Evolutionary conservation across 140 eudicot genomes (phyloP).

Genomic region (Cichorium intybus): DNA sequence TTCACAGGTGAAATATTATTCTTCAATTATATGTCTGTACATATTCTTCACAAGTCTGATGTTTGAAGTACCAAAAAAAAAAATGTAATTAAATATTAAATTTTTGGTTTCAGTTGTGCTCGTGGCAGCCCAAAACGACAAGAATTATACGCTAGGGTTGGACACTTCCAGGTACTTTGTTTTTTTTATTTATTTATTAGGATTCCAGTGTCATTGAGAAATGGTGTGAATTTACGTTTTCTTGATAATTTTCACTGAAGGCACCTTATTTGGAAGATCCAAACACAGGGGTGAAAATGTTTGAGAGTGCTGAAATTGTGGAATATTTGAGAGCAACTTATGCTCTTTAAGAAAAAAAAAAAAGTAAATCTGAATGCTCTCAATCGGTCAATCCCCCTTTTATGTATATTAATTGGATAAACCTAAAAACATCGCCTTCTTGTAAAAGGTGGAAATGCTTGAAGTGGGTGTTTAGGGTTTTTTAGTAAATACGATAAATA

Average conservation of each 20-base stretch:
- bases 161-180: slow-evolving; percentile 75
- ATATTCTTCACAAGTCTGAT: too few species aligned
- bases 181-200: background rate
- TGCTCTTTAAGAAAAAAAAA: slow-evolving; percentile 50
- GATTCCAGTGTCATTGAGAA: background rate
- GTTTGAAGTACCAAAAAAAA: too few species aligned
- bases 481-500: too few species aligned
- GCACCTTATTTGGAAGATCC: slow-evolving; percentile 97
- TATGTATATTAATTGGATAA: slow-evolving; percentile 8
- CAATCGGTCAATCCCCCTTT: background rate
- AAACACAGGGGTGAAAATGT: slow-evolving; percentile 94
- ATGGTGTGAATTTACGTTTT: background rate
- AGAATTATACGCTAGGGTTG: slow-evolving; percentile 52
- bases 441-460: slow-evolving; percentile 16
- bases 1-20: slow-evolving; percentile 60
- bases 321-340: slow-evolving; percentile 83
- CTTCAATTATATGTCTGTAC: too few species aligned
- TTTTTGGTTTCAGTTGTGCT: slow-evolving; percentile 74
- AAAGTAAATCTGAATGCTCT: background rate
- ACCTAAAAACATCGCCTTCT: background rate
- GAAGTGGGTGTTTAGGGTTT: too few species aligned
- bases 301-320: slow-evolving; percentile 92
- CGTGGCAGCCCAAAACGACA: slow-evolving; percentile 99
- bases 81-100: background rate
- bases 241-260: slow-evolving; percentile 23